Base-by-base conservation (phyloP, 805 yeast genomes). In the Teunomyces pallodes region DNA sequence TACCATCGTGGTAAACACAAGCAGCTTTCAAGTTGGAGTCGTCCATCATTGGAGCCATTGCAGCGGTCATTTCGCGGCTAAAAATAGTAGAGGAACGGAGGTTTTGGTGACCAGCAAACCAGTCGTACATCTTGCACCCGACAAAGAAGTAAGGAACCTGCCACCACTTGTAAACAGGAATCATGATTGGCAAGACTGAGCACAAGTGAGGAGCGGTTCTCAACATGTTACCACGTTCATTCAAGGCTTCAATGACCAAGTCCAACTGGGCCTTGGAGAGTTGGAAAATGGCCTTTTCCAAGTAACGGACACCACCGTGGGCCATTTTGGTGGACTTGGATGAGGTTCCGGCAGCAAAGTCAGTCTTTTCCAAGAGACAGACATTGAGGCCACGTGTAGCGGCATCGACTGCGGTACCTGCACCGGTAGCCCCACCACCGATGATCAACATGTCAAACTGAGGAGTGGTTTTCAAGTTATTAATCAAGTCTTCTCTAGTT, bases 391-490 rank as follows among this genome's bases (percentile, higher is more conserved):
- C 97, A 67, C 98, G 80, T 38, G 95, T 80, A 27, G 86, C 80
- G 32, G 97, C 97, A 69, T 91, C 98, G 39, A 91, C 74, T 1
- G 97, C 97, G 42, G 89, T 81, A 51, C 97, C 98, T 4, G 96
- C 75, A 53, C 98, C 98, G 12, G 94, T 85, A 35, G 97, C 97
- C 64, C 98, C 98, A 56, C 97, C 97, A 52, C 98, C 98, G 56
- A 92, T 83, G 56, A 91, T 77, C 54, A 91, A 70, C n/a, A 91
- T 79, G 64, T 92, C 97, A 60, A 80, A 84, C 62, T 84, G 78
- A 46, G 79, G 67, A 42, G 69, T 59, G 40, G 49, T 47, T 43
- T 59, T 57, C 53, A 84, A 64, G 50, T 75, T 76, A 4, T 73
- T 60, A 44, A 86, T 53, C 50, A 84, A 64, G 42, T 79, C 80